A percentile compares a stretch with the other conserved stretches of the same genome.
phyloP scores from a whole-genome alignment of 2,329 filamentous ascomycete genomes.

The Huntiella omanensis region DNA sequence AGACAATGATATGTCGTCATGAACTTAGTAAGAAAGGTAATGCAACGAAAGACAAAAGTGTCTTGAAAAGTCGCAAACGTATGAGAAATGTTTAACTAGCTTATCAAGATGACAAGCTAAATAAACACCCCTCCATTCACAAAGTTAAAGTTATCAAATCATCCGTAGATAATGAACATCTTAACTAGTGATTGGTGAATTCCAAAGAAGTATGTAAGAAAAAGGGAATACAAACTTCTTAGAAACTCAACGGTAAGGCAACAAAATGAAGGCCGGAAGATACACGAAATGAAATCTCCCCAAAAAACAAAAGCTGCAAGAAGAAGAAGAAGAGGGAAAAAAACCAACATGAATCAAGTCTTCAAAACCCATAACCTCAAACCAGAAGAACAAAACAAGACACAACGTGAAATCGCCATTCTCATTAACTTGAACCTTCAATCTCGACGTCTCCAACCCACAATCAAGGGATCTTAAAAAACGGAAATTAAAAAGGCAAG shows the following conservation, averaged over 20 bases:
- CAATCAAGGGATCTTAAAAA: not conserved
- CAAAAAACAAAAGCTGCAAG: not conserved
- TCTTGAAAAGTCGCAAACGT: not conserved
- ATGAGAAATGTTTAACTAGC: not conserved
- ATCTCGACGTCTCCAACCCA: not conserved
- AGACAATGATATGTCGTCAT: conserved; percentile 1
- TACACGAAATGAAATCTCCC: not conserved
- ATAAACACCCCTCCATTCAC: not conserved
- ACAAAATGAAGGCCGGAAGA: not conserved
- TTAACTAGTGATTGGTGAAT: not conserved
- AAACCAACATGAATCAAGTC: not conserved
- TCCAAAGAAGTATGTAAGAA: too few species aligned
- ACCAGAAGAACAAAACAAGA: not conserved
- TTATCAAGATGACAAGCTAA: not conserved
- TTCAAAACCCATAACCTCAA: not conserved
- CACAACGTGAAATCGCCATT: not conserved
- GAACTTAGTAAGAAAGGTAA: not conserved
- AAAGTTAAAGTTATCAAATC: not conserved
- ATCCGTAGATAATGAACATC: not conserved
- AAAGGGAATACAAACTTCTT: not conserved
- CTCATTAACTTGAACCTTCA: not conserved
- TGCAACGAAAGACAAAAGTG: not conserved
- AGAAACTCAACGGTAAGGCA: not conserved
- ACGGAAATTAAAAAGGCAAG: not conserved
- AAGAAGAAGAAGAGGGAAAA: not conserved